Percentiles rank a stretch among this genome's conserved stretches.
Conservation (phyloP, 2,329 filamentous ascomycete genomes). For the Fusarium sterilihyphosum region DNA sequence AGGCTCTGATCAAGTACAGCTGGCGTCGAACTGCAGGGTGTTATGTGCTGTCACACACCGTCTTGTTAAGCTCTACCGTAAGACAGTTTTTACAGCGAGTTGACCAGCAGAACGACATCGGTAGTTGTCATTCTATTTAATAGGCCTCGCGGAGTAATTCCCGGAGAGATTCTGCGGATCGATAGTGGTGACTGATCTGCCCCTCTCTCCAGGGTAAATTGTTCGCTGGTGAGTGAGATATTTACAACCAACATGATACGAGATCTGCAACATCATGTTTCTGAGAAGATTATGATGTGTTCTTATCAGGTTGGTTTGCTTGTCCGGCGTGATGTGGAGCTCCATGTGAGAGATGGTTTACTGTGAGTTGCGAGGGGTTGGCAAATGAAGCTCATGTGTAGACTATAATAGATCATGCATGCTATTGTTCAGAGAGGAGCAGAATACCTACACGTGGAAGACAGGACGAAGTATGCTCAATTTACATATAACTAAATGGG, state of each 20-base stretch:
- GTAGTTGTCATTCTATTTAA: constrained; percentile 27
- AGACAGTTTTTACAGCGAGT: constrained; percentile 4
- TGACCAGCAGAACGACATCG: neutral
- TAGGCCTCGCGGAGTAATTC: constrained; percentile 43
- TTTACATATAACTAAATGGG: neutral
- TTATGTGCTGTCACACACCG: neutral
- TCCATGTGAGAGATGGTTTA: neutral
- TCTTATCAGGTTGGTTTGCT: neutral
- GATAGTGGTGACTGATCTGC: constrained; percentile 9
- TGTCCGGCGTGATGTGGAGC: neutral
- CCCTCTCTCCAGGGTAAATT: constrained; percentile 36
- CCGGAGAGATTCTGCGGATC: constrained; percentile 39
- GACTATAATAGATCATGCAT: neutral
- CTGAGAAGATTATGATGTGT: neutral
- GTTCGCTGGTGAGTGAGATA: constrained; percentile 8
- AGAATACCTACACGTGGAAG: neutral
- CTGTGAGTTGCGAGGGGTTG: neutral
- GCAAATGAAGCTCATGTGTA: neutral
- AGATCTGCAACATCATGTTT: constrained; percentile 1
- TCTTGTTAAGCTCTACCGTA: neutral
- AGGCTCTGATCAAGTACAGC: neutral
- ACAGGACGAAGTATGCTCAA: neutral
- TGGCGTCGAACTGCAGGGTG: constrained; percentile 10
- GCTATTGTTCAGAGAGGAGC: neutral
- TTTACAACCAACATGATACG: neutral